Percentiles rank a stretch among this genome's conserved stretches.
Evolutionary conservation across 257 asterid species (phyloP).

Genomic region (Rauvolfia tetraphylla): DNA sequence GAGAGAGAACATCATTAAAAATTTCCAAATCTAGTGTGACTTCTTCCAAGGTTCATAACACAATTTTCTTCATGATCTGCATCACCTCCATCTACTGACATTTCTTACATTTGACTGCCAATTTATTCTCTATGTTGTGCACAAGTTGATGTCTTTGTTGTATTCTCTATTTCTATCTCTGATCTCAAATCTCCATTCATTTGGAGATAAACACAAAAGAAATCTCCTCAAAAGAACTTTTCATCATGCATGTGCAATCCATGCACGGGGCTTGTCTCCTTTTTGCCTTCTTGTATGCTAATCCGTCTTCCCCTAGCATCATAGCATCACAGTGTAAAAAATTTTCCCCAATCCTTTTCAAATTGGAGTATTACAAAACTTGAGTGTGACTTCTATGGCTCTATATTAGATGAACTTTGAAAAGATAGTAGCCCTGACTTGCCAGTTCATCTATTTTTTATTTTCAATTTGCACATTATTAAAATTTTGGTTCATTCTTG

Average conservation of each 20-base stretch:
- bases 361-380: constrained; percentile 73
- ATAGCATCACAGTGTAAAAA: constrained; percentile 60
- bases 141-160: constrained; percentile 54
- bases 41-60: too few species aligned
- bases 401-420: constrained; percentile 65
- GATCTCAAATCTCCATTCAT: constrained; percentile 72
- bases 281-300: constrained; percentile 36
- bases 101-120: constrained; percentile 44
- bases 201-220: constrained; percentile 55
- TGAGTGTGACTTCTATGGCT: constrained; percentile 50
- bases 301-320: constrained; percentile 65
- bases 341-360: constrained; percentile 73
- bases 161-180: constrained; percentile 47
- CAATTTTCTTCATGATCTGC: constrained; percentile 55
- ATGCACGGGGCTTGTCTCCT: constrained; percentile 69
- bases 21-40: too few species aligned
- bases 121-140: constrained; percentile 37
- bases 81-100: constrained; percentile 52
- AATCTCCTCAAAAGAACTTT: constrained; percentile 39
- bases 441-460: too few species aligned
- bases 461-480: too few species aligned
- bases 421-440: constrained; percentile 74
- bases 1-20: too few species aligned
- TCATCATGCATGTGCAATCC: constrained; percentile 63
- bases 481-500: too few species aligned